Base-by-base conservation (phyloP, 1,284 basidiomycete species). In the Fomitopsis schrenkii region DNA sequence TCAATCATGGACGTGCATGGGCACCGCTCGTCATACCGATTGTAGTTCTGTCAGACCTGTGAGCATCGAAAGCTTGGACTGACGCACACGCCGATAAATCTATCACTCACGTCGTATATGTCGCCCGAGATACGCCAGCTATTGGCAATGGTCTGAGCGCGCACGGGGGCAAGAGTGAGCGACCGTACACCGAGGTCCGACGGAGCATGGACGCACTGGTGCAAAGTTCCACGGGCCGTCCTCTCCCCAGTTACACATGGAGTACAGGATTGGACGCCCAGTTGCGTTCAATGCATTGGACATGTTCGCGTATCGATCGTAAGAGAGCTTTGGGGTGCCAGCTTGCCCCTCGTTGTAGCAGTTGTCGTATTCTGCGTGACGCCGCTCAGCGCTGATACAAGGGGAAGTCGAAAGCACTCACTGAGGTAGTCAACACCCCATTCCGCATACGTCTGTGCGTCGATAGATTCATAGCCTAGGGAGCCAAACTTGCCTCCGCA, bases 231-330 rank as follows among this genome's bases (percentile, higher is more conserved):
- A 82, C 0, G 80, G 74, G 0, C 72, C 70, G 60, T 81, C 78
- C 60, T 78, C 76, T 46, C 77, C 77, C 79, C 80, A 81, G 62
- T 80, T 79, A 65, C 80, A 82, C 73, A 81, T 75, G 7, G 78
- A 77, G 63, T 80, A 82, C 22, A 82, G 66, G 53, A 81, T 80
- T 2, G 77, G 76, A n/a, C 78, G 73, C 0, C 80, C 80, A 0
- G 80, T 81, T 1, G 75, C 76, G 59, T 77, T 76, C n/a, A 84
- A 68, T 0, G 82, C 81, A 6, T 72, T 67, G 2, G 74, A 75
- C 82, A 83, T 84, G 59, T 73, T 74, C 50, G 74, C 73, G 65
- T 78, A 82, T n/a, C 80, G 75, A 33, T 75, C 70, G 55, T 72
- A 77, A 0, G 79, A 80, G 40, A 80, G 70, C 33, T 68, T 63